Evolutionary conservation across 1,284 basidiomycete genomes (phyloP).

Genomic region (Cutaneotrichosporon sp.): DNA sequence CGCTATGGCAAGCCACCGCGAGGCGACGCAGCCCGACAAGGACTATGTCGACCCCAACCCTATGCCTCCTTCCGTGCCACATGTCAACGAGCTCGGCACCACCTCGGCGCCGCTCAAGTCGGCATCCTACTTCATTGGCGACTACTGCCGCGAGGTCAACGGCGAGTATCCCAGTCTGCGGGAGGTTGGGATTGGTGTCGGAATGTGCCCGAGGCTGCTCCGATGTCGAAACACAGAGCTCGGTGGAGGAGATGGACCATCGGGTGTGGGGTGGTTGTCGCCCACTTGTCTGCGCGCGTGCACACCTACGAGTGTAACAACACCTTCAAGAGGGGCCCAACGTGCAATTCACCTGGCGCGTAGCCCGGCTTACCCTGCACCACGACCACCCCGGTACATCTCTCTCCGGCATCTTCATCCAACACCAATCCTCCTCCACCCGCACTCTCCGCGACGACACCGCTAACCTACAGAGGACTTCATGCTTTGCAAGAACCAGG

Average conservation of each 20-base stretch:
- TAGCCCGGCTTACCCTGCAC: too few relatives aligned
- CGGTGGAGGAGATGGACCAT: neutral
- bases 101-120: conserved; percentile 95
- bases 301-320: too few relatives aligned
- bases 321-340: too few relatives aligned
- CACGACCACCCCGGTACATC: neutral
- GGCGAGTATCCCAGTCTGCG: conserved; percentile 60
- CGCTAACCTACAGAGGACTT: conserved; percentile 77
- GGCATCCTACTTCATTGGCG: conserved; percentile 95
- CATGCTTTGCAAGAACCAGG: conserved; percentile 97
- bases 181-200: neutral
- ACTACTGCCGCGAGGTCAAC: conserved; percentile 94
- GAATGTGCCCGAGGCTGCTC: neutral
- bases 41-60: conserved; percentile 71
- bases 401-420: neutral
- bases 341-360: too few relatives aligned
- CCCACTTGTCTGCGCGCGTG: neutral
- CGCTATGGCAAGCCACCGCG: conserved; percentile 40
- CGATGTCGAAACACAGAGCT: neutral
- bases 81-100: conserved; percentile 84
- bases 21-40: conserved; percentile 44
- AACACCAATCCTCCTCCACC: neutral
- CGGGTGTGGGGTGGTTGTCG: neutral
- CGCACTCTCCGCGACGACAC: neutral
- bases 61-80: conserved; percentile 70